These are phyloP conservation scores for Melaleuca quinquenervia DNA, from an alignment of 345 rosid species.

Conservation along the genomic window DNA sequence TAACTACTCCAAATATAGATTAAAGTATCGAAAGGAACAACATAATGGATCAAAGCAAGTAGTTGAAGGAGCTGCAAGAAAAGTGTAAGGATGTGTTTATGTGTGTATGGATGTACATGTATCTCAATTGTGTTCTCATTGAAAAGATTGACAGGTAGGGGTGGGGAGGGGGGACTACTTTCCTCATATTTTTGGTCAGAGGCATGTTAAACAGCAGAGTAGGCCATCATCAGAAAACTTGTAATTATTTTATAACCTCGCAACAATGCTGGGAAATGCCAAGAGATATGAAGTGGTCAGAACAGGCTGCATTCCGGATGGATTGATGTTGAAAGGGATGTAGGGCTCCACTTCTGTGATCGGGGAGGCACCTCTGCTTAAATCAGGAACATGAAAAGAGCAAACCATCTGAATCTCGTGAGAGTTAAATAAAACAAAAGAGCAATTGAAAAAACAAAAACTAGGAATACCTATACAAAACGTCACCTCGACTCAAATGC, in stretches of 20 bases:
- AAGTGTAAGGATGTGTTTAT: background rate
- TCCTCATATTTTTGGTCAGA: background rate
- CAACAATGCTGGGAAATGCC: slow-evolving; percentile 87
- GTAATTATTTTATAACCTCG: slow-evolving; percentile 32
- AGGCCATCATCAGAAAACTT: background rate
- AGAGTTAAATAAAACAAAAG: background rate
- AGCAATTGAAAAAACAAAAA: background rate
- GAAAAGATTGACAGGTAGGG: background rate
- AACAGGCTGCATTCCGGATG: slow-evolving; percentile 97
- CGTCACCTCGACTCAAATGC: background rate
- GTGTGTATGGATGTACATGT: background rate
- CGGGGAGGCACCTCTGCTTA: slow-evolving; percentile 76
- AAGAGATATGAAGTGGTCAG: slow-evolving; percentile 83
- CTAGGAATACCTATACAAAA: background rate
- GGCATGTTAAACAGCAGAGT: background rate
- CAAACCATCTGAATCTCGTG: background rate
- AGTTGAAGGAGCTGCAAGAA: background rate
- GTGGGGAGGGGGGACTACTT: background rate
- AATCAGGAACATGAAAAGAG: background rate
- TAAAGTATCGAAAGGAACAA: background rate
- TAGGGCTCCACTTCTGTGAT: slow-evolving; percentile 92
- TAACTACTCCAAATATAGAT: background rate
- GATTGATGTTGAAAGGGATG: slow-evolving; percentile 90
- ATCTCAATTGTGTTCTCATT: background rate
- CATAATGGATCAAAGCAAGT: background rate